These are phyloP conservation scores for Acacia crassicarpa DNA, from an alignment of 306 rosid genomes.

Conservation along the genomic window DNA sequence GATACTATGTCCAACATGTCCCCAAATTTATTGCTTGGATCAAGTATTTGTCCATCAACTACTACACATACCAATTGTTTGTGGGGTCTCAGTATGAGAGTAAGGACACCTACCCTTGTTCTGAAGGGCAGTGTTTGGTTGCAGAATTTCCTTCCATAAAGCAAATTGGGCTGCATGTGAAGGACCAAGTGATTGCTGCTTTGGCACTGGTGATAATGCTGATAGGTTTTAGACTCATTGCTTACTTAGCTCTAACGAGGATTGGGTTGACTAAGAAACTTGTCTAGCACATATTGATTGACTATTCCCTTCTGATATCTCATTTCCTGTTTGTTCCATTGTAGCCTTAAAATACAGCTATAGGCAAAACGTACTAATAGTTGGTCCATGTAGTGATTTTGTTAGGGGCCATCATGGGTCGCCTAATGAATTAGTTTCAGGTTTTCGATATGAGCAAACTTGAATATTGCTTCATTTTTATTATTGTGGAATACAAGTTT, in stretches of 20 bases:
- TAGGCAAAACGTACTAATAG: neutral
- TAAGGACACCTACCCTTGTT: conserved; percentile 56
- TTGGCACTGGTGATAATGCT: conserved; percentile 57
- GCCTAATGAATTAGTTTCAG: neutral
- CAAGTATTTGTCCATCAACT: conserved; percentile 51
- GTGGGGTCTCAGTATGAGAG: conserved; percentile 52
- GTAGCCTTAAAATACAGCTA: neutral
- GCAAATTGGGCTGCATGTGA: conserved; percentile 42
- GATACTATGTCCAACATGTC: conserved; percentile 62
- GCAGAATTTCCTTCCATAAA: conserved; percentile 58
- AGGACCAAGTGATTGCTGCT: conserved; percentile 29
- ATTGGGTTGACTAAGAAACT: conserved; percentile 34
- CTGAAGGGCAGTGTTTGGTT: conserved; percentile 27
- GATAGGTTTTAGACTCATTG: conserved; percentile 57
- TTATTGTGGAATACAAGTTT: neutral
- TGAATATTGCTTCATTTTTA: neutral
- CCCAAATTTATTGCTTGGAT: conserved; percentile 64
- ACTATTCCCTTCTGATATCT: neutral
- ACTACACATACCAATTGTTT: conserved; percentile 53
- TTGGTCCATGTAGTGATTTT: neutral
- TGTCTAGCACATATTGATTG: neutral
- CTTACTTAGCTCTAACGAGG: conserved; percentile 47
- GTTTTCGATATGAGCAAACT: neutral
- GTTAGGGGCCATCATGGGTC: neutral
- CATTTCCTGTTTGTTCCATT: neutral